Conservation (phyloP, 1,284 basidiomycete genomes). For the Anthracocystis setariae region DNA sequence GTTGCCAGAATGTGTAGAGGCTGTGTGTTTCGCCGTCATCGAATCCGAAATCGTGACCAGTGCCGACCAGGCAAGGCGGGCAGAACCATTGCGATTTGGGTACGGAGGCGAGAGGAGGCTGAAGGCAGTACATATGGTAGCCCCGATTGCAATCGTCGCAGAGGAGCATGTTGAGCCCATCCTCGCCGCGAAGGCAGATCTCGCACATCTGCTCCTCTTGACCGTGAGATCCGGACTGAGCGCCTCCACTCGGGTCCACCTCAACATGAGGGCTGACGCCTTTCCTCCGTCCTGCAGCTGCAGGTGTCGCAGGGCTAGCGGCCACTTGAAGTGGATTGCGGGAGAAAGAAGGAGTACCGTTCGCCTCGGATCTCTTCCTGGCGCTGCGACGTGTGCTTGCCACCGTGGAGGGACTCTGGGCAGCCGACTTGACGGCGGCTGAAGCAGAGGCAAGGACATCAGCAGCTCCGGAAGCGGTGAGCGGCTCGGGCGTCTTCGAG, state of each 20-base stretch:
- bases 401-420: conserved; percentile 31
- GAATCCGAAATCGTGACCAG: conserved; percentile 98
- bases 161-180: conserved; percentile 87
- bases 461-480: conserved; percentile 22
- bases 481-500: conserved; percentile 40
- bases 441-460: conserved; percentile 26
- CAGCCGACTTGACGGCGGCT: conserved; percentile 10
- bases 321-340: conserved; percentile 22
- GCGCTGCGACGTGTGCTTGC: conserved; percentile 42
- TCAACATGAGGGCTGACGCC: conserved; percentile 39
- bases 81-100: conserved; percentile 97
- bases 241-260: conserved; percentile 12
- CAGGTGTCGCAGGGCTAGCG: conserved; percentile 28
- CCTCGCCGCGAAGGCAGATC: conserved; percentile 80
- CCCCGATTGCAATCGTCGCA: conserved; percentile 96
- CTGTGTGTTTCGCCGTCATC: conserved; percentile 97
- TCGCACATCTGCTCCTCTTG: conserved; percentile 62
- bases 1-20: conserved; percentile 88
- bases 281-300: conserved; percentile 27
- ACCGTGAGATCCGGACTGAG: conserved; percentile 3
- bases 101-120: conserved; percentile 83
- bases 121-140: conserved; percentile 95
- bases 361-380: conserved; percentile 34
- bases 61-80: conserved; percentile 87
- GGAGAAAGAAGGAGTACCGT: conserved; percentile 26